Percentiles rank a stretch among this genome's conserved stretches.
phyloP scores from a whole-genome alignment of 345 rosid species.

The Brassica nigra region DNA sequence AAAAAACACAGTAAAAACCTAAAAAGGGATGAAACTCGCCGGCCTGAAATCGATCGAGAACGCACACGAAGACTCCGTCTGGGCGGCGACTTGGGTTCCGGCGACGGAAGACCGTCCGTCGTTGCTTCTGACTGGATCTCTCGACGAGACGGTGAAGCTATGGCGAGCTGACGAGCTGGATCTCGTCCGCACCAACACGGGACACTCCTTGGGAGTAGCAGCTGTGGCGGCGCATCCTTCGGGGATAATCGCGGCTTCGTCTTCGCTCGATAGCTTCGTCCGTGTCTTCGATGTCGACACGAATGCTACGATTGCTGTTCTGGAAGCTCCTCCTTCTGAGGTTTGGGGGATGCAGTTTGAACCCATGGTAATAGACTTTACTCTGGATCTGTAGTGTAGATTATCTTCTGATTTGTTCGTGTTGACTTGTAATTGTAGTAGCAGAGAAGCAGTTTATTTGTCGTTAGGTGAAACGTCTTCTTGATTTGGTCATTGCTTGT shows the following conservation, averaged over 20 bases:
- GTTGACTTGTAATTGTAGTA: no score
- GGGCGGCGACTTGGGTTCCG: conserved; percentile 93
- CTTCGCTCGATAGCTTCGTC: conserved; percentile 90
- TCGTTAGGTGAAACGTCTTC: no score
- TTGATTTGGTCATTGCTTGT: no score
- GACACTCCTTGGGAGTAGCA: conserved; percentile 92
- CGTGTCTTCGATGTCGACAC: conserved; percentile 94
- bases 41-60: conserved; percentile 74
- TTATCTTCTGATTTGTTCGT: no score
- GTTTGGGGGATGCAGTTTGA: conserved; percentile 97
- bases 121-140: conserved; percentile 80
- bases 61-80: conserved; percentile 87
- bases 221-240: conserved; percentile 98
- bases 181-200: conserved; percentile 81
- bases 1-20: conserved; percentile 3
- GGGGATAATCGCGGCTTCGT: conserved; percentile 90
- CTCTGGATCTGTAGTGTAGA: neutral
- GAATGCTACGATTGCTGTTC: conserved; percentile 79
- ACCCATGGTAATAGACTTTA: conserved; percentile 60
- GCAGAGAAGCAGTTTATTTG: no score
- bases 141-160: conserved; percentile 90
- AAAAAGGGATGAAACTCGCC: conserved; percentile 74
- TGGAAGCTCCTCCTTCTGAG: conserved; percentile 96
- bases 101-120: conserved; percentile 67
- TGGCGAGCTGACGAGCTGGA: conserved; percentile 80